These are phyloP conservation scores for Huntiella abstrusa DNA, from an alignment of 2,329 filamentous ascomycete genomes.

Conservation along the genomic window DNA sequence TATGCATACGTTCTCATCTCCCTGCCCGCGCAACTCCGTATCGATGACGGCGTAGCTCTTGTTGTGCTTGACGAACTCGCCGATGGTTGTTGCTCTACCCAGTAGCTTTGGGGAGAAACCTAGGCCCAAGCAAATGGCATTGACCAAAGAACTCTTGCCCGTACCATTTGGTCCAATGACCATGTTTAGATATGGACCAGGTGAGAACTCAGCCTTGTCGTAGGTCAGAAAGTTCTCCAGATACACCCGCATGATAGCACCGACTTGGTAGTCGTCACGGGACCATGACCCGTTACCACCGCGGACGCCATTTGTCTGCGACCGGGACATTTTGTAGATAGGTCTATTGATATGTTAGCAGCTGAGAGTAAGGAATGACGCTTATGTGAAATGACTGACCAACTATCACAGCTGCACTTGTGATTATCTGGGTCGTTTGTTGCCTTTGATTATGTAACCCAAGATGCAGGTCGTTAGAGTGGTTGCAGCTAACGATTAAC, in stretches of 20 bases:
- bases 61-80: conserved; percentile 88
- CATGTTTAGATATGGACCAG: conserved; percentile 91
- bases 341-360: too few species aligned
- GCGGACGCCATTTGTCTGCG: not conserved
- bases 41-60: conserved; percentile 62
- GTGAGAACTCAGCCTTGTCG: conserved; percentile 73
- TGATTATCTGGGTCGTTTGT: too few species aligned
- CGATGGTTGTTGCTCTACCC: conserved; percentile 65
- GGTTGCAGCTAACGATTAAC: not conserved
- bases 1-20: conserved; percentile 51
- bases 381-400: too few species aligned
- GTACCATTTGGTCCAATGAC: conserved; percentile 98
- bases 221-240: conserved; percentile 90
- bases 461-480: too few species aligned
- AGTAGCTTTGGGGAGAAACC: conserved; percentile 69
- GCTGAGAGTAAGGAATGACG: too few species aligned
- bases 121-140: conserved; percentile 83
- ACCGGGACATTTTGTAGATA: too few species aligned
- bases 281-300: conserved; percentile 13
- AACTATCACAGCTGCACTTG: too few species aligned
- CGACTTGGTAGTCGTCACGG: conserved; percentile 37
- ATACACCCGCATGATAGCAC: conserved; percentile 74
- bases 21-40: conserved; percentile 61
- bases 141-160: conserved; percentile 92
- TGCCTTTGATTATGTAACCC: too few species aligned